Evolutionary conservation across 345 rosid genomes (phyloP).

Genomic region (Theobroma cacao): DNA sequence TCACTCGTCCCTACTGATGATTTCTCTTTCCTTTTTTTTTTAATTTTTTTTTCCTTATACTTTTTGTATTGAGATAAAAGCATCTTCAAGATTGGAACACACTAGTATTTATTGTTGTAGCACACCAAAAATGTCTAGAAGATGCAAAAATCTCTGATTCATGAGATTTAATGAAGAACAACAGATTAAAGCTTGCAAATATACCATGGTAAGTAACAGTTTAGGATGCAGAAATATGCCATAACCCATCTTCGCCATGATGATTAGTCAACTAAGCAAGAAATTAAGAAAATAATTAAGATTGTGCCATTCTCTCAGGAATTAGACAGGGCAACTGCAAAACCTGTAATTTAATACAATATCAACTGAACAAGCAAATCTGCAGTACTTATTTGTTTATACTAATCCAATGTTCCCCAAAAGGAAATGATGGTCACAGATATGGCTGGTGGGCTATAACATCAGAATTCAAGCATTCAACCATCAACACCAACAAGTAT

Average conservation of each 20-base stretch:
- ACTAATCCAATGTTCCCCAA: background rate
- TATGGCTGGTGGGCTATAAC: conserved; percentile 10
- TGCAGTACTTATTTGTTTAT: background rate
- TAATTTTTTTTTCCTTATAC: background rate
- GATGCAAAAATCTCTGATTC: background rate
- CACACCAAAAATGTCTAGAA: background rate
- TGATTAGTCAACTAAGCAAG: background rate
- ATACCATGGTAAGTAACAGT: background rate
- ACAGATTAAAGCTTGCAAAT: background rate
- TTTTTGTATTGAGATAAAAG: background rate
- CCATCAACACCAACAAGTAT: background rate
- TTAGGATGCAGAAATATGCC: background rate
- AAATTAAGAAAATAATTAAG: background rate
- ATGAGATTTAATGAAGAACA: background rate
- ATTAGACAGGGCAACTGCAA: background rate
- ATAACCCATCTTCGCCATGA: background rate
- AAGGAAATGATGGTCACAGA: background rate
- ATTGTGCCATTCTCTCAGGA: background rate
- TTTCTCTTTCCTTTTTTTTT: background rate
- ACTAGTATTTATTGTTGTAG: conserved; percentile 14
- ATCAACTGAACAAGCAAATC: background rate
- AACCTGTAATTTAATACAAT: background rate
- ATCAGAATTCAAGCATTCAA: conserved; percentile 4
- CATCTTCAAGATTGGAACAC: conserved; percentile 5
- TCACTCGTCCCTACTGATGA: conserved; percentile 11